phyloP scores from a whole-genome alignment of 768 basidiomycete species.

The Cystofilobasidium capitatum region DNA sequence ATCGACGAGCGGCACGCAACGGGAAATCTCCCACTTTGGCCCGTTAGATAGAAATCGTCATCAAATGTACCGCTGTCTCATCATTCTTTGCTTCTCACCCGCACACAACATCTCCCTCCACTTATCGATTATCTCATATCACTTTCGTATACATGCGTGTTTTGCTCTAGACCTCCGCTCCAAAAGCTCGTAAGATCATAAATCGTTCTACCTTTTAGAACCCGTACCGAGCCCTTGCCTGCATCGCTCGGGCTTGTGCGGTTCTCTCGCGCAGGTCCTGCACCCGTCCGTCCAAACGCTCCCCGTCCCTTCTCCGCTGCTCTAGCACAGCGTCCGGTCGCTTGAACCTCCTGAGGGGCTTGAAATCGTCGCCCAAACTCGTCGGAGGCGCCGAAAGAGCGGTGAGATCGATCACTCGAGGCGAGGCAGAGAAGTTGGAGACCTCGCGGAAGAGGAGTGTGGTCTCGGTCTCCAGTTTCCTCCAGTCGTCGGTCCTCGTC shows the following conservation, averaged over 20 bases:
- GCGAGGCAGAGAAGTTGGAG: constrained; percentile 69
- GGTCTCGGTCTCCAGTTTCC: constrained; percentile 66
- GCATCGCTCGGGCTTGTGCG: background rate
- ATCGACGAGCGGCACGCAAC: background rate
- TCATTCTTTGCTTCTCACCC: too few species aligned
- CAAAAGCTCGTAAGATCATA: too few species aligned
- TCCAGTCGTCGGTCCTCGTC: constrained; percentile 45
- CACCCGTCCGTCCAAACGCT: background rate
- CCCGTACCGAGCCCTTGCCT: background rate
- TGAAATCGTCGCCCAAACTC: too few species aligned
- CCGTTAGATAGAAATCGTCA: too few species aligned
- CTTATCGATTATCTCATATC: too few species aligned
- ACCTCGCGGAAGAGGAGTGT: constrained; percentile 83
- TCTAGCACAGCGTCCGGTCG: background rate
- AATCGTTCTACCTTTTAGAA: background rate
- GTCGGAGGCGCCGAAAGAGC: too few species aligned
- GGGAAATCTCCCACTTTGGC: too few species aligned
- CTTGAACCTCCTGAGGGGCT: background rate
- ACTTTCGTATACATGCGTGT: too few species aligned
- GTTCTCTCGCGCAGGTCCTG: background rate
- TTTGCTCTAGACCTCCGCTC: too few species aligned
- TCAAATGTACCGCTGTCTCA: too few species aligned
- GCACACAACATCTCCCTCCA: too few species aligned
- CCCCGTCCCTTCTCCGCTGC: background rate
- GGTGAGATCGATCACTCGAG: constrained; percentile 77